A percentile compares a stretch with the other conserved stretches of the same genome.
phyloP scores from a whole-genome alignment of 2,329 filamentous ascomycete genomes.

The Aspergillus quadrilineatus region DNA sequence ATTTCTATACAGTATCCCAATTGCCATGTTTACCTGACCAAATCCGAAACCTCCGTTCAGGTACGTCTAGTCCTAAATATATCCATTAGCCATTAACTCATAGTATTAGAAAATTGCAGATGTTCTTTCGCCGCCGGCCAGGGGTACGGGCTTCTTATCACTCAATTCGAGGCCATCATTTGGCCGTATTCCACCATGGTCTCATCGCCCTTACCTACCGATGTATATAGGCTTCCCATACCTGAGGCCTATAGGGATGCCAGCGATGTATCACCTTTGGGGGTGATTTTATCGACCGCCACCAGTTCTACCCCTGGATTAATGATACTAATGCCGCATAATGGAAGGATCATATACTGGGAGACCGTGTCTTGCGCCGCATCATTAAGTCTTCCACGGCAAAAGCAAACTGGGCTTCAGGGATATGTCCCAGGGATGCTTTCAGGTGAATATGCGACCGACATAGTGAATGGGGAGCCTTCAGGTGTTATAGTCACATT shows the following conservation, averaged over 20 bases:
- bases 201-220: conserved; percentile 40
- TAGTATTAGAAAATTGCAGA: conserved; percentile 55
- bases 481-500: conserved; percentile 83
- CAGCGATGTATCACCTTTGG: conserved; percentile 74
- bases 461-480: conserved; percentile 79
- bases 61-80: conserved; percentile 49
- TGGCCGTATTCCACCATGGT: conserved; percentile 72
- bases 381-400: conserved; percentile 76
- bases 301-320: conserved; percentile 80
- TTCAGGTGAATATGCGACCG: conserved; percentile 72
- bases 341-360: conserved; percentile 88
- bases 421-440: conserved; percentile 70
- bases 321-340: conserved; percentile 78
- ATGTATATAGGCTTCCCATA: conserved; percentile 77
- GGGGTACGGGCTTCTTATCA: conserved; percentile 77
- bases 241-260: conserved; percentile 68
- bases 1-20: conserved; percentile 81
- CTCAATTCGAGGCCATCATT: conserved; percentile 76
- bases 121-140: conserved; percentile 64
- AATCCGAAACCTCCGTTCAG: conserved; percentile 64
- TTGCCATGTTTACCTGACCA: conserved; percentile 78
- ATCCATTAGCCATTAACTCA: conserved; percentile 16
- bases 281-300: conserved; percentile 76
- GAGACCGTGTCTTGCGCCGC: conserved; percentile 89
- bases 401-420: conserved; percentile 78